Evolutionary conservation across 1,284 basidiomycete species (phyloP), one percentile per base, ranked within the genome.

Genomic region (Puccinia horiana): DNA sequence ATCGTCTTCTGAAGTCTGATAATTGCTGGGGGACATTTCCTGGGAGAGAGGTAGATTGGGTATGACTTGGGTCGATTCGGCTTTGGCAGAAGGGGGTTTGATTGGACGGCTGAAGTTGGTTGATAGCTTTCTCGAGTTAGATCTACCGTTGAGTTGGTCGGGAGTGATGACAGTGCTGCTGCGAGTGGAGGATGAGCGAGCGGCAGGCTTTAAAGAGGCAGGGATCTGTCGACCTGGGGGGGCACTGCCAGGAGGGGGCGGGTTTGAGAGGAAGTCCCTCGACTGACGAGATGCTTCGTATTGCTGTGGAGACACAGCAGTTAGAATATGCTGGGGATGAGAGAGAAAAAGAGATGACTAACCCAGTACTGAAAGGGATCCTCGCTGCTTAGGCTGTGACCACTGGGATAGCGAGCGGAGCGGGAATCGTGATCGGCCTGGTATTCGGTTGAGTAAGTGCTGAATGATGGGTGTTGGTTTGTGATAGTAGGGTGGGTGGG

Each of bases 321-420:
- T 42, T 35, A 16, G 54, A 26, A 26, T 12, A 1, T 63, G 29
- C 32, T 40, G 26, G 40, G 26, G 61, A 23, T 49, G 37, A 76
- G 29, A 40, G 44, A 18, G 3, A 29, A 26, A 29, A 12, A 44
- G n/a, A 44, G 29, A 20, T 11, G 29, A 69, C 76, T 69, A 16
- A 78, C 76, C 61, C 61, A 69, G 35, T 78, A 78, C 23, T 78
- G 76, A n/a, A 78, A 78, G 8, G 76, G 76, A 52, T 78, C 65
- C 42, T 67, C 65, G 26, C 61, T 67, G 61, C 63, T 78, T 0
- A 49, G 49, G 40, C 76, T 78, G 29, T 78, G 76, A 35, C 76
- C 76, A 23, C 61, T 67, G 18, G 44, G 20, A 69, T 78, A 78
- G 23, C 63, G 42, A 2, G 32, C 35, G 18, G 76, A 78, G 11